A percentile compares a stretch with the other conserved stretches of the same genome.
Conservation (phyloP, 202 grass and related monocot species). For the Bolboschoenoplectus hybrid region DNA sequence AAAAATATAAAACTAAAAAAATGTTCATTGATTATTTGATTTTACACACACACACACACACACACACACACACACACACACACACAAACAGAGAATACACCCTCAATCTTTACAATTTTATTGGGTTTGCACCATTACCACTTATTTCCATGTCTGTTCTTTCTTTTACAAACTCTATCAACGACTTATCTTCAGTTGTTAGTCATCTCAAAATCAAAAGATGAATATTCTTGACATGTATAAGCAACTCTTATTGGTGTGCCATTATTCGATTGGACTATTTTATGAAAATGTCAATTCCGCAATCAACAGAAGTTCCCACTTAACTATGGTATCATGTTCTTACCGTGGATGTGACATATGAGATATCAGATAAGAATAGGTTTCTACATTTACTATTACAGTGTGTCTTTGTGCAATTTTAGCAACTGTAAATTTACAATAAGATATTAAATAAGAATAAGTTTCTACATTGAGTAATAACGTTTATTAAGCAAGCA, state of each 20-base stretch:
- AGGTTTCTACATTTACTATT: not conserved
- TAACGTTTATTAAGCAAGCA: not conserved
- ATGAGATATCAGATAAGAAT: not conserved
- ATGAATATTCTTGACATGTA: not conserved
- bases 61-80: slow-evolving; percentile 1
- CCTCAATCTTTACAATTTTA: not conserved
- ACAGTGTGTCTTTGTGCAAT: not conserved
- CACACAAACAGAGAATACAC: not conserved
- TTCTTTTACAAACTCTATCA: not conserved
- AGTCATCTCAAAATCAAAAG: not conserved
- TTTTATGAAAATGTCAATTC: not conserved
- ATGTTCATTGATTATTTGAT: not conserved
- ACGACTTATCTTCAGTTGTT: not conserved
- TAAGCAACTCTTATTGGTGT: not conserved
- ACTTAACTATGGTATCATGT: not conserved
- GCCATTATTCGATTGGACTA: not conserved
- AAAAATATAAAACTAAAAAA: not conserved
- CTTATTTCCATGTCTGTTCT: not conserved
- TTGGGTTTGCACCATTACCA: not conserved
- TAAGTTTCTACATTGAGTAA: no score
- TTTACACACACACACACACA: not conserved
- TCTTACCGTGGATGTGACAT: not conserved
- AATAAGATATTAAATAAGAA: not conserved
- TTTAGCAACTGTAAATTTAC: not conserved
- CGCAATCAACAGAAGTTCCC: not conserved